Conservation (phyloP, 345 rosid genomes). For the Sonneratia caseolaris region DNA sequence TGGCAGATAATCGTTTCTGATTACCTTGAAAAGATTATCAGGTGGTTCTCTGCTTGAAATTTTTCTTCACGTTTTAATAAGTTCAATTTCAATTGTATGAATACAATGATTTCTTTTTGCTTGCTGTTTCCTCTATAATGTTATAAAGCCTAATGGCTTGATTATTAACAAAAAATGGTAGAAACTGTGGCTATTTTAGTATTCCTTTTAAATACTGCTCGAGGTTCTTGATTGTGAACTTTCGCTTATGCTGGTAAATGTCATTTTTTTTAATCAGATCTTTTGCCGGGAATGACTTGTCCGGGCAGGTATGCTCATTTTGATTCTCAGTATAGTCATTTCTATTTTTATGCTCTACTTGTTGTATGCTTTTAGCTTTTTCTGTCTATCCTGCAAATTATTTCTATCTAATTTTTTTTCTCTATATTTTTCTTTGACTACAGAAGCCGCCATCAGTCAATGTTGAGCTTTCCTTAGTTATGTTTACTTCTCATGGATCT, state of each 20-base stretch:
- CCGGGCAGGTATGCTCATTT: slow-evolving; percentile 53
- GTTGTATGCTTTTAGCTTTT: background rate
- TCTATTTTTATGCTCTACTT: background rate
- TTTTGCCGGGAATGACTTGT: slow-evolving; percentile 48
- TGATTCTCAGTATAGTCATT: background rate
- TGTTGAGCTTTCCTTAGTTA: slow-evolving; percentile 65
- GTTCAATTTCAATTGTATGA: background rate
- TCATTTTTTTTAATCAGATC: slow-evolving; percentile 36
- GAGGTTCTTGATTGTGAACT: background rate
- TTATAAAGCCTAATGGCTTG: background rate
- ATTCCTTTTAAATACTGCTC: background rate
- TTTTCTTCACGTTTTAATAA: background rate
- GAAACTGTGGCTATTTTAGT: background rate
- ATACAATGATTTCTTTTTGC: background rate
- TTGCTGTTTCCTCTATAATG: background rate
- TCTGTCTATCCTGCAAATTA: background rate
- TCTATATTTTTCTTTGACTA: slow-evolving; percentile 7
- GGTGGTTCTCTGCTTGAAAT: slow-evolving; percentile 25
- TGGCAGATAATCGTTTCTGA: slow-evolving; percentile 68
- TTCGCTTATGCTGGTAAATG: background rate
- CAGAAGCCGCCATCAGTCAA: slow-evolving; percentile 55
- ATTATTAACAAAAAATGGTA: background rate
- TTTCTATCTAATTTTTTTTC: background rate
- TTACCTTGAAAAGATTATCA: slow-evolving; percentile 82
- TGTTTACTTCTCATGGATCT: slow-evolving; percentile 77